A percentile compares a stretch with the other conserved stretches of the same genome.
Conservation (phyloP, 108 stramenopile species). For the Nannochloropsis gaditana region DNA sequence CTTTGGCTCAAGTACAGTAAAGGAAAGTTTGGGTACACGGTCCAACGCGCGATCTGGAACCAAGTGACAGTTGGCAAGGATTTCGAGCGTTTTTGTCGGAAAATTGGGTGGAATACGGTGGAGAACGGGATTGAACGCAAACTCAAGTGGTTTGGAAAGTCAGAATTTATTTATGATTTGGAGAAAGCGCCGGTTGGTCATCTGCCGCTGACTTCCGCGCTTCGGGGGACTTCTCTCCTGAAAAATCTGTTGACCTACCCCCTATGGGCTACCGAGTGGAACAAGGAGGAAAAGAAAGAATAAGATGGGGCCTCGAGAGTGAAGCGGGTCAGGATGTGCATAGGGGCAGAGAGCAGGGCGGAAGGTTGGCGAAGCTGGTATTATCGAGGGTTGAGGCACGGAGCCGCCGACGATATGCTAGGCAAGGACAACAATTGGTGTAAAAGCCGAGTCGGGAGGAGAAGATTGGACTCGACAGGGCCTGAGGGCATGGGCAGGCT, state of each 20-base stretch:
- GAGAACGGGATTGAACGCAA: conserved; percentile 78
- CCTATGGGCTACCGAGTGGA: conserved; percentile 92
- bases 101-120: conserved; percentile 95
- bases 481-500: no score
- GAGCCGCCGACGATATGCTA: neutral
- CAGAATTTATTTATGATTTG: conserved; percentile 89
- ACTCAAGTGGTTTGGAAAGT: conserved; percentile 89
- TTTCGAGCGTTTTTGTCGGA: conserved; percentile 84
- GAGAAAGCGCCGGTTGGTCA: conserved; percentile 91
- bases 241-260: conserved; percentile 81
- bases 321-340: neutral
- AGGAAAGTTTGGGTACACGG: conserved; percentile 86
- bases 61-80: conserved; percentile 65
- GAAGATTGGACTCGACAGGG: no score
- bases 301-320: neutral
- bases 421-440: no score
- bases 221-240: conserved; percentile 82
- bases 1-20: conserved; percentile 85
- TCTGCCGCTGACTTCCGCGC: conserved; percentile 85
- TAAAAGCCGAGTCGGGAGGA: no score
- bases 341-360: neutral
- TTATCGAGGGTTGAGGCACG: neutral
- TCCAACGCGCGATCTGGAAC: conserved; percentile 82
- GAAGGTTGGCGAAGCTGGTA: neutral
- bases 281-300: conserved; percentile 61